Conservation (phyloP, 768 basidiomycete species). For the Hortiboletus flavorubellus region DNA sequence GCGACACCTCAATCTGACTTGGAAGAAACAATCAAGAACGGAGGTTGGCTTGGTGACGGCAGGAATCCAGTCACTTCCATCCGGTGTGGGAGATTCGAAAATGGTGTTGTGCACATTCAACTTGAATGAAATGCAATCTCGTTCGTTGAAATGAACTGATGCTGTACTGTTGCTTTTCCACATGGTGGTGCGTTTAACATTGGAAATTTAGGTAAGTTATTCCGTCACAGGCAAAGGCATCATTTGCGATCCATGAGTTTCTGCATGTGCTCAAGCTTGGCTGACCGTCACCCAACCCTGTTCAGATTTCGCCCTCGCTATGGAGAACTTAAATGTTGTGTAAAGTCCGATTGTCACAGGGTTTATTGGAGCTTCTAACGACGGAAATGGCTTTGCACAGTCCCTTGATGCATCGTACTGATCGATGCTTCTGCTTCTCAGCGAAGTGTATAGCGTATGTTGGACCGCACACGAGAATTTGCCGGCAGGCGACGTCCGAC, state of each 20-base stretch:
- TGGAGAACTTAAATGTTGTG: neutral
- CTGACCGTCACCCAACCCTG: neutral
- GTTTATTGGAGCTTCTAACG: neutral
- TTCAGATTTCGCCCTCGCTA: neutral
- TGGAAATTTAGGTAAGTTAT: neutral
- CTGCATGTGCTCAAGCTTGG: neutral
- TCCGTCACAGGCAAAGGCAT: neutral
- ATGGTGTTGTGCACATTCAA: neutral
- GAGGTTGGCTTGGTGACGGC: neutral
- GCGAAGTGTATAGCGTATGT: too few species aligned
- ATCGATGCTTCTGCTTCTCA: too few species aligned
- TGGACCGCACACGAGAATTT: too few species aligned
- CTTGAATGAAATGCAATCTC: neutral
- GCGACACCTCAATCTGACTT: neutral
- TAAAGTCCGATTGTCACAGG: neutral
- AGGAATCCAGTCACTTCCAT: neutral
- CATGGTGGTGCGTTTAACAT: neutral
- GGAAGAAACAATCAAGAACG: neutral
- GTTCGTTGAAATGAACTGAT: neutral
- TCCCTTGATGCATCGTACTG: too few species aligned
- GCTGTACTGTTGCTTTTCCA: neutral
- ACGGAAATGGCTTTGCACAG: too few species aligned
- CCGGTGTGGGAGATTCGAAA: neutral
- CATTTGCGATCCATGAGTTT: neutral
- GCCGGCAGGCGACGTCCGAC: too few species aligned